Conservation (phyloP, 805 yeast species). For the Metschnikowia lunata region DNA sequence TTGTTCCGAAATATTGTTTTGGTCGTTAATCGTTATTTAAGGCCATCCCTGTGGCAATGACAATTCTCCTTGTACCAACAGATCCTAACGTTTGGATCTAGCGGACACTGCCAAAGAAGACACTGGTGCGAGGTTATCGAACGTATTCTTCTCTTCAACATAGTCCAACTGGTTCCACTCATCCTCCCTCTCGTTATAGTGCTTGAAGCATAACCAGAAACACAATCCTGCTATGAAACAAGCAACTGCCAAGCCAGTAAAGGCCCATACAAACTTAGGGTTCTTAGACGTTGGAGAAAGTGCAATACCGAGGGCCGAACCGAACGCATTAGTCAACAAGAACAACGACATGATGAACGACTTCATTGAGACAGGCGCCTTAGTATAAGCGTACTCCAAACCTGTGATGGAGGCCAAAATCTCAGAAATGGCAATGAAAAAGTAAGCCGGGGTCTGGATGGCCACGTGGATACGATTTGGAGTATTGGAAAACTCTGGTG, state of each 20-base stretch:
- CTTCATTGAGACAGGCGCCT: conserved; percentile 70
- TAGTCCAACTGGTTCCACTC: conserved; percentile 51
- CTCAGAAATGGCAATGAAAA: conserved; percentile 69
- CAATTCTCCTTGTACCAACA: too few species aligned
- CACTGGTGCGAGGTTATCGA: conserved; percentile 10
- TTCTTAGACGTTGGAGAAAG: conserved; percentile 61
- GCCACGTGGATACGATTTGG: conserved; percentile 64
- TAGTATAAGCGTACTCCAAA: conserved; percentile 77
- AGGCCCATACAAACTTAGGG: conserved; percentile 70
- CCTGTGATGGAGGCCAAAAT: conserved; percentile 79
- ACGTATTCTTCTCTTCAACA: conserved; percentile 9
- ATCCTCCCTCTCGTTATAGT: conserved; percentile 54
- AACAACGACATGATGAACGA: conserved; percentile 61
- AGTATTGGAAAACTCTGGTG: conserved; percentile 27
- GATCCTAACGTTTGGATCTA: conserved; percentile 3
- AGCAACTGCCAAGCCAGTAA: conserved; percentile 56
- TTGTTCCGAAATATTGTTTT: too few species aligned
- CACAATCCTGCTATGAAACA: conserved; percentile 54
- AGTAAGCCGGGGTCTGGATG: conserved; percentile 67
- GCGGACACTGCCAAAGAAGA: conserved; percentile 16
- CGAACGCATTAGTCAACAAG: conserved; percentile 69
- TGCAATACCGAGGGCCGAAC: conserved; percentile 74
- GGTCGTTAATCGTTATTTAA: too few species aligned
- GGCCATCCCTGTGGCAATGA: too few species aligned
- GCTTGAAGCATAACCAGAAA: conserved; percentile 59